These are phyloP conservation scores for Scalesia atractyloides DNA, from an alignment of 129 eudicot genomes.

Conservation along the genomic window DNA sequence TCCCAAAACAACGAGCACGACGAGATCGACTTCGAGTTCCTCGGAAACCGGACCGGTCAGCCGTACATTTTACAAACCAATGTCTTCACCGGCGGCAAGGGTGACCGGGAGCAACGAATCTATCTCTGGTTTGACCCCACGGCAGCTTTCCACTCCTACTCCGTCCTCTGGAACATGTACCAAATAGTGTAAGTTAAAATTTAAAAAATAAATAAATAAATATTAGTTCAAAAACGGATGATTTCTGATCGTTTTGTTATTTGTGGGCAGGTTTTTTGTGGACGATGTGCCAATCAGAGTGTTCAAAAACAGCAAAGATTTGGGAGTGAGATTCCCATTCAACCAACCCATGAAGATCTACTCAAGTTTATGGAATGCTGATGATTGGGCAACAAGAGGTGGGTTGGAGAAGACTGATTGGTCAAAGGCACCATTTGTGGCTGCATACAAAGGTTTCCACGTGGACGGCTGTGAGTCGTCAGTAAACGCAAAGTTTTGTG, in stretches of 20 bases:
- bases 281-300: constrained; percentile 63
- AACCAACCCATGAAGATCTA: constrained; percentile 70
- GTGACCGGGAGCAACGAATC: constrained; percentile 81
- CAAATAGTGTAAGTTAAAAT: constrained; percentile 68
- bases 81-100: constrained; percentile 89
- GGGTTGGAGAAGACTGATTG: constrained; percentile 78
- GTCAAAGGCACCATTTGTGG: constrained; percentile 65
- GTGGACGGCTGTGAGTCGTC: constrained; percentile 57
- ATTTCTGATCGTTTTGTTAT: too few species aligned
- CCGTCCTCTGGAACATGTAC: constrained; percentile 81
- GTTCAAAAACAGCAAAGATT: constrained; percentile 64
- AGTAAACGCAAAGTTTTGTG: constrained; percentile 47
- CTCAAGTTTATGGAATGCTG: constrained; percentile 74
- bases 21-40: constrained; percentile 91
- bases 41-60: constrained; percentile 84
- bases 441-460: constrained; percentile 55
- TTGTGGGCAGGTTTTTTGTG: constrained; percentile 51
- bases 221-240: too few species aligned
- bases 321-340: constrained; percentile 66
- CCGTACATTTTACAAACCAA: constrained; percentile 87
- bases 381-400: constrained; percentile 75
- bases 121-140: constrained; percentile 90
- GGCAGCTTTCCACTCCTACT: constrained; percentile 62
- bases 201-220: too few species aligned
- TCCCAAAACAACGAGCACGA: constrained; percentile 89